Evolutionary conservation across 257 asterid species (phyloP).

Genomic region (Solanum paucissectum): DNA sequence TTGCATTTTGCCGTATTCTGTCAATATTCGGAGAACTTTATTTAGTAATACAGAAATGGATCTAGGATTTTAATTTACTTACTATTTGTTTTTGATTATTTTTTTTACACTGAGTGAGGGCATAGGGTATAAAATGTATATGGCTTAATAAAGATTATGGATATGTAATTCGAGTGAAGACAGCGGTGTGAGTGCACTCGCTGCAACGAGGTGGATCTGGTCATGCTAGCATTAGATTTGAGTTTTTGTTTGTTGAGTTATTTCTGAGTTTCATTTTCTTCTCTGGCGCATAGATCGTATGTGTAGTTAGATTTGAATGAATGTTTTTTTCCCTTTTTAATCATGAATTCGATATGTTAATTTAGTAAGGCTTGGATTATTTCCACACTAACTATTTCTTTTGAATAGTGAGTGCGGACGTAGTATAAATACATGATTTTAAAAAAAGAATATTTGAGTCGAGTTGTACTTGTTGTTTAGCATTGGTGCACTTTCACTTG

Average conservation of each 20-base stretch:
- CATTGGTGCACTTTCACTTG: neutral
- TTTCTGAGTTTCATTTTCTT: neutral
- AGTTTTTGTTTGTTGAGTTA: neutral
- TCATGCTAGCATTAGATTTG: neutral
- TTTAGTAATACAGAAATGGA: neutral
- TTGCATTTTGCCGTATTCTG: neutral
- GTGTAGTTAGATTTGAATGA: neutral
- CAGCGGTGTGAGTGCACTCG: neutral
- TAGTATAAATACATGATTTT: neutral
- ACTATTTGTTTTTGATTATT: neutral
- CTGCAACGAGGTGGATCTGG: neutral
- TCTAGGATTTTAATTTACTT: neutral
- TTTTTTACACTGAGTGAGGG: neutral
- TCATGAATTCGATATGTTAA: neutral
- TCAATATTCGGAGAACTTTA: neutral
- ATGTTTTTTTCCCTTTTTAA: neutral
- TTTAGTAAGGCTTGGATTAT: neutral
- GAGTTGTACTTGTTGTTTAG: neutral
- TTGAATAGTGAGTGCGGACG: neutral
- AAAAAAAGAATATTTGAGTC: neutral
- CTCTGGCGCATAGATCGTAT: neutral
- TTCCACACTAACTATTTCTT: neutral
- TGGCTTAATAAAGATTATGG: neutral
- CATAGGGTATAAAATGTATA: neutral
- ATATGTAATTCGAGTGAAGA: neutral